Conservation (phyloP, 2,329 filamentous ascomycete genomes). For the Diaporthe velutina region DNA sequence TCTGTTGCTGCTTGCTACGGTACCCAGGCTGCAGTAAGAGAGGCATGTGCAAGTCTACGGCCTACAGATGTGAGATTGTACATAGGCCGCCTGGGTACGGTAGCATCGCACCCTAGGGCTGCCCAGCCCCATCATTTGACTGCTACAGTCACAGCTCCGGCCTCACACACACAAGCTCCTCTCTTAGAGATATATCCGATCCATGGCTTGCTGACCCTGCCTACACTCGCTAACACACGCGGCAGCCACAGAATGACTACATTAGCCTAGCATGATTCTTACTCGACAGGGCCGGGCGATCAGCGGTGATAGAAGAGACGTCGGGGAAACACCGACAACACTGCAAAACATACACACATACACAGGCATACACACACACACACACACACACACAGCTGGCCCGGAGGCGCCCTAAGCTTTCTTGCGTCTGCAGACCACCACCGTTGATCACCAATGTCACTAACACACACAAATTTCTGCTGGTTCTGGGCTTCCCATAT, state of each 20-base stretch:
- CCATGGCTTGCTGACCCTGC: neutral
- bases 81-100: constrained; percentile 2
- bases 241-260: constrained; percentile 8
- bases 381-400: neutral
- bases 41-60: neutral
- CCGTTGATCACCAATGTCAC: neutral
- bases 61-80: neutral
- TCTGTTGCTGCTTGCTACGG: neutral
- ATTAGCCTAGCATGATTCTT: neutral
- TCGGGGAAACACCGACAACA: neutral
- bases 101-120: constrained; percentile 1
- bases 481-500: neutral
- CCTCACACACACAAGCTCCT: neutral
- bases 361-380: neutral
- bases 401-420: neutral
- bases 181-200: neutral
- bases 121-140: neutral
- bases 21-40: neutral
- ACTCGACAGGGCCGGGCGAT: constrained; percentile 17
- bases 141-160: neutral
- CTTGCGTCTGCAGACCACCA: neutral
- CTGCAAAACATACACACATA: neutral
- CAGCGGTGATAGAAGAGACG: constrained; percentile 7
- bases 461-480: too few species aligned
- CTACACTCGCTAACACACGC: neutral